Evolutionary conservation across 2,329 filamentous ascomycete genomes (phyloP).

Genomic region (Nemania sp.): DNA sequence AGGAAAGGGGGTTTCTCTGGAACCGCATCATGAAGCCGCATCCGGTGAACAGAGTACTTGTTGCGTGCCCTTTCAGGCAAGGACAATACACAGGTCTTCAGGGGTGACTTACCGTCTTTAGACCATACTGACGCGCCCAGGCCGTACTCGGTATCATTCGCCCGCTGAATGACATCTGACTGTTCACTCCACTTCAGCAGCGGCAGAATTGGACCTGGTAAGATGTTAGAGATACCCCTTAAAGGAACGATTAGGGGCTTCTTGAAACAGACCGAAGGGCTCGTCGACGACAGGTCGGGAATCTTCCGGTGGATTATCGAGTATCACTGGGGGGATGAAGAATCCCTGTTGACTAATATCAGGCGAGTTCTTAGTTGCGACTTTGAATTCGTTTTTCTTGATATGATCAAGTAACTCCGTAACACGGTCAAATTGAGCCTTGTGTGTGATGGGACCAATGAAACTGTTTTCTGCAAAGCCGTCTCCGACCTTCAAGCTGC

Average conservation of each 20-base stretch:
- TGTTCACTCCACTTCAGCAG: constrained; percentile 49
- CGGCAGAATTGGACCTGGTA: constrained; percentile 48
- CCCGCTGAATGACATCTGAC: constrained; percentile 49
- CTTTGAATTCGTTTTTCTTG: constrained; percentile 24
- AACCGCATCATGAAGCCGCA: no score
- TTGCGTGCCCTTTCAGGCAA: no score
- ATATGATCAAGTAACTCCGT: constrained; percentile 34
- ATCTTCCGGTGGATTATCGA: constrained; percentile 35
- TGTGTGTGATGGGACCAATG: no score
- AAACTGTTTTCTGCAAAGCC: no score
- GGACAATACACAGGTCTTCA: no score
- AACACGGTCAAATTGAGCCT: no score
- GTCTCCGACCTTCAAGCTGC: no score
- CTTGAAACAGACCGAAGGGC: constrained; percentile 30
- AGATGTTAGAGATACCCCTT: neutral
- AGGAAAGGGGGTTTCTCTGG: no score
- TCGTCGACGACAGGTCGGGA: constrained; percentile 33
- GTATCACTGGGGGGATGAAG: constrained; percentile 31
- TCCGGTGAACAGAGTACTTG: no score
- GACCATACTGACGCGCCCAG: constrained; percentile 59
- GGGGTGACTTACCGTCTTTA: constrained; percentile 46
- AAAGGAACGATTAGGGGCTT: no score
- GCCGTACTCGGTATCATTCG: constrained; percentile 55
- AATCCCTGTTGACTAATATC: constrained; percentile 20
- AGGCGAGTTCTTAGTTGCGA: constrained; percentile 19